Evolutionary conservation across 371 early-diverging fungal species (phyloP).

Genomic region (Lichtheimia hyalospora): DNA sequence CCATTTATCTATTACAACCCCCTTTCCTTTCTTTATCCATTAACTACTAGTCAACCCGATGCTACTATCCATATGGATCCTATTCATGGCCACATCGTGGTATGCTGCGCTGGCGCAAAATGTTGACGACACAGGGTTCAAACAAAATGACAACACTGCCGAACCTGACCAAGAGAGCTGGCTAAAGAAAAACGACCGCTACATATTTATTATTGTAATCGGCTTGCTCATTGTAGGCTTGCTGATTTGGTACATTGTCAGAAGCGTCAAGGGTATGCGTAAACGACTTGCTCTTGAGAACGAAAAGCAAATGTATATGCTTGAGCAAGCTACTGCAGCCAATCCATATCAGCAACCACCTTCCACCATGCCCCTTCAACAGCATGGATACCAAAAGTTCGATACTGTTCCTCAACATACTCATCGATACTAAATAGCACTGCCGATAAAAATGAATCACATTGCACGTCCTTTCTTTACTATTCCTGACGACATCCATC

Average conservation of each 20-base stretch:
- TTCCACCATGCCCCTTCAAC: conserved; percentile 1
- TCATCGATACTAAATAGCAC: conserved; percentile 8
- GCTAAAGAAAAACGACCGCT: conserved; percentile 22
- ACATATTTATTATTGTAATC: conserved; percentile 20
- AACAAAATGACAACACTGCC: conserved; percentile 8
- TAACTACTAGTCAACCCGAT: background rate
- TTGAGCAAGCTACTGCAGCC: conserved; percentile 18
- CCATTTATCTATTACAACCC: conserved; percentile 3
- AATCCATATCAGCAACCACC: background rate
- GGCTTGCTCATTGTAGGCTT: conserved; percentile 17
- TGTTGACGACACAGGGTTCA: conserved; percentile 16
- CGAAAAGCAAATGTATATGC: conserved; percentile 20
- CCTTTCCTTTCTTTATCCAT: conserved; percentile 2
- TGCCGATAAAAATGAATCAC: no score
- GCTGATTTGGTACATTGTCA: conserved; percentile 22
- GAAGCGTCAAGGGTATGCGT: conserved; percentile 21
- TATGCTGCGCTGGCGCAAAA: conserved; percentile 11
- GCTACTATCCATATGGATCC: background rate
- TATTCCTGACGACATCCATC: background rate
- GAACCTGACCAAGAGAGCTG: conserved; percentile 16
- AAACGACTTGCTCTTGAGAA: conserved; percentile 18
- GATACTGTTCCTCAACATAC: conserved; percentile 8
- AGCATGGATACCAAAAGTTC: conserved; percentile 10
- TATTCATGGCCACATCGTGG: conserved; percentile 5
- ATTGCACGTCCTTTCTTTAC: background rate